phyloP scores from a whole-genome alignment of 2,329 filamentous ascomycete genomes.

The Pseudogymnoascus sp. region DNA sequence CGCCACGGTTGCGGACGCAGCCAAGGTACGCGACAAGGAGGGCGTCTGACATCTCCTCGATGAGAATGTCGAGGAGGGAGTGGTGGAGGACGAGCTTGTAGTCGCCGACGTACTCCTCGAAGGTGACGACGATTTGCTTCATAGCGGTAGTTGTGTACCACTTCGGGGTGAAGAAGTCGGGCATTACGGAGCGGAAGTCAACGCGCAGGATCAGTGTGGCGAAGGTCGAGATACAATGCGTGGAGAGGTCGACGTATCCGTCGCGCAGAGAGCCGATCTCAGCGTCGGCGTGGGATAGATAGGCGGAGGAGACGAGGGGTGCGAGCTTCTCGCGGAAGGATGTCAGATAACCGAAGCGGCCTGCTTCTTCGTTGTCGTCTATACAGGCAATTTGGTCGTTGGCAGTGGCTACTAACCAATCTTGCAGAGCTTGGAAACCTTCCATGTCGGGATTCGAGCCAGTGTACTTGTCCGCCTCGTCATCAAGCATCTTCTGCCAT shows the following conservation, averaged over 20 bases:
- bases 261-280: constrained; percentile 74
- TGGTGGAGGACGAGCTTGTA: constrained; percentile 79
- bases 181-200: constrained; percentile 77
- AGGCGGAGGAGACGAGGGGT: constrained; percentile 69
- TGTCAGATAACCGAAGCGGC: constrained; percentile 71
- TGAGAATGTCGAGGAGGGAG: constrained; percentile 80
- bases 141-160: constrained; percentile 87
- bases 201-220: constrained; percentile 80
- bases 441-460: constrained; percentile 48
- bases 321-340: constrained; percentile 80
- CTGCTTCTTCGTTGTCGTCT: constrained; percentile 76
- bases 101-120: constrained; percentile 89
- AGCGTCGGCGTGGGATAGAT: constrained; percentile 63
- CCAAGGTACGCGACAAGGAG: constrained; percentile 79
- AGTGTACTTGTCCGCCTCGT: constrained; percentile 72
- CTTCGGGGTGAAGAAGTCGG: constrained; percentile 80
- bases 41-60: constrained; percentile 89
- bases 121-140: constrained; percentile 88
- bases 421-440: constrained; percentile 72
- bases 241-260: constrained; percentile 90
- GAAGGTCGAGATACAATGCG: constrained; percentile 84
- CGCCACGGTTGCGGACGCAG: constrained; percentile 79
- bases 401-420: constrained; percentile 93
- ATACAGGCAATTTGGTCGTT: constrained; percentile 99
- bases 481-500: constrained; percentile 83